A percentile compares a stretch with the other conserved stretches of the same genome.
Evolutionary conservation across 495 filamentous ascomycete species (phyloP).

Genomic region (Aspergillus campestris): DNA sequence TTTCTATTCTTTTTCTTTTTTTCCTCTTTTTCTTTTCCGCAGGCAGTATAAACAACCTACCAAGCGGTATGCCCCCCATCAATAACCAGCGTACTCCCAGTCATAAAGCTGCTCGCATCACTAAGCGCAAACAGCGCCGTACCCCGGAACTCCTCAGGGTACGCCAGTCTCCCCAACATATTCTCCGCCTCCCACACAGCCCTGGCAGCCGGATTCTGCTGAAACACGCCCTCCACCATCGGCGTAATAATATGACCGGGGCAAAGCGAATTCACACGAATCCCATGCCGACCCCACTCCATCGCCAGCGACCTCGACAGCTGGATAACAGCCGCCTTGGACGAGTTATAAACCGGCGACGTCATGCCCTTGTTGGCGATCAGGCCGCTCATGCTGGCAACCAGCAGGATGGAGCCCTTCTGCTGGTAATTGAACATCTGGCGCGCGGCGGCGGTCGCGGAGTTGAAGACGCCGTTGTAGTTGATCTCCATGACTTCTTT

Average conservation of each 20-base stretch:
- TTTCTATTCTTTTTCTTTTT: no score
- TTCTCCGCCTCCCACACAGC: slow-evolving; percentile 59
- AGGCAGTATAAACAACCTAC: slow-evolving; percentile 15
- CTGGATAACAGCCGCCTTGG: slow-evolving; percentile 63
- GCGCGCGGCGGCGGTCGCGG: slow-evolving; percentile 64
- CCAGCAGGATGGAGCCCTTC: slow-evolving; percentile 60
- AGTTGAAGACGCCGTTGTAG: slow-evolving; percentile 69
- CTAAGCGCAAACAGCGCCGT: slow-evolving; percentile 54
- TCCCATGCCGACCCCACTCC: slow-evolving; percentile 62
- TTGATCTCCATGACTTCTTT: slow-evolving; percentile 67
- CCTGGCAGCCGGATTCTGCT: slow-evolving; percentile 50
- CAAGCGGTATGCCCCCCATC: slow-evolving; percentile 58
- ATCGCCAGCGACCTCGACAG: slow-evolving; percentile 56
- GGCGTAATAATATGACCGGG: slow-evolving; percentile 67
- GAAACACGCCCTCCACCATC: slow-evolving; percentile 61
- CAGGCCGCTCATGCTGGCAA: slow-evolving; percentile 73
- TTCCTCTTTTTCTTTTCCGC: background rate
- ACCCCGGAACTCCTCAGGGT: slow-evolving; percentile 58
- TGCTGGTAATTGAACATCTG: slow-evolving; percentile 59
- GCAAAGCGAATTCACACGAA: slow-evolving; percentile 59
- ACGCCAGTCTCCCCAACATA: slow-evolving; percentile 57
- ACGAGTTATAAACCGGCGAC: slow-evolving; percentile 59
- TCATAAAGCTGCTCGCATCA: slow-evolving; percentile 65
- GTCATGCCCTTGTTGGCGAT: slow-evolving; percentile 69
- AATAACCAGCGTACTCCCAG: slow-evolving; percentile 51